Percentiles rank a stretch among this genome's conserved stretches.
Evolutionary conservation across 352 stramenopile genomes (phyloP).

Genomic region (Phytophthora pseudosyringae): DNA sequence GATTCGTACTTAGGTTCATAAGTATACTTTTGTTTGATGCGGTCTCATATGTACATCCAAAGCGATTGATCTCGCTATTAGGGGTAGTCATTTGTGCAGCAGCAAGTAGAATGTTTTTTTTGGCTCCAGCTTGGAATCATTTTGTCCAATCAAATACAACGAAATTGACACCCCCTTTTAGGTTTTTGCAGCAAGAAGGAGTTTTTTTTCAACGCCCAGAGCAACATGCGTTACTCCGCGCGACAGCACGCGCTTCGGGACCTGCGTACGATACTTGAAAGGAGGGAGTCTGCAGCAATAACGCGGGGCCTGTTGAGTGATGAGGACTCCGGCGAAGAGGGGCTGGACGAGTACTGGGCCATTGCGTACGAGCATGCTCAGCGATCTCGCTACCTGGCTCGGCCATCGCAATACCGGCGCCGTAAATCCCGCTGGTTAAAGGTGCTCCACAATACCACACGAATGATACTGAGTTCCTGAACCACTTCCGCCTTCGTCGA

Average conservation of each 20-base stretch:
- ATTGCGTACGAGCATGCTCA: not conserved
- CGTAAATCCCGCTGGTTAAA: slow-evolving; percentile 3
- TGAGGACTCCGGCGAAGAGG: slow-evolving; percentile 1
- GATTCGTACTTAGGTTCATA: too few species aligned
- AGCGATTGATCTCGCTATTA: too few species aligned
- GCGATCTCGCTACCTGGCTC: not conserved
- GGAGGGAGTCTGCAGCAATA: not conserved
- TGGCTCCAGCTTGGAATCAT: too few species aligned
- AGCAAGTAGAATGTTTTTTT: too few species aligned
- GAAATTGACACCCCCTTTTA: too few species aligned
- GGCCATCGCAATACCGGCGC: not conserved
- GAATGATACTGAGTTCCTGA: slow-evolving; percentile 11
- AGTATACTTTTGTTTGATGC: too few species aligned
- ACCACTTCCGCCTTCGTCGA: not conserved
- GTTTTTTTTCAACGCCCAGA: slow-evolving; percentile 1
- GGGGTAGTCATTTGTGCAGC: too few species aligned
- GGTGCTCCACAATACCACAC: slow-evolving; percentile 3
- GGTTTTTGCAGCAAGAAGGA: too few species aligned
- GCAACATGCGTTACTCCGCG: slow-evolving; percentile 6
- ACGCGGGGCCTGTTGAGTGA: slow-evolving; percentile 1
- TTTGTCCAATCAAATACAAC: too few species aligned
- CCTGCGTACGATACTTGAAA: not conserved
- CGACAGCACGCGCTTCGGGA: slow-evolving; percentile 1
- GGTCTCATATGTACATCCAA: too few species aligned
- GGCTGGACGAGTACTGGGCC: slow-evolving; percentile 2